phyloP scores from a whole-genome alignment of 148 eudicot species.

The Talinum fruticosum region DNA sequence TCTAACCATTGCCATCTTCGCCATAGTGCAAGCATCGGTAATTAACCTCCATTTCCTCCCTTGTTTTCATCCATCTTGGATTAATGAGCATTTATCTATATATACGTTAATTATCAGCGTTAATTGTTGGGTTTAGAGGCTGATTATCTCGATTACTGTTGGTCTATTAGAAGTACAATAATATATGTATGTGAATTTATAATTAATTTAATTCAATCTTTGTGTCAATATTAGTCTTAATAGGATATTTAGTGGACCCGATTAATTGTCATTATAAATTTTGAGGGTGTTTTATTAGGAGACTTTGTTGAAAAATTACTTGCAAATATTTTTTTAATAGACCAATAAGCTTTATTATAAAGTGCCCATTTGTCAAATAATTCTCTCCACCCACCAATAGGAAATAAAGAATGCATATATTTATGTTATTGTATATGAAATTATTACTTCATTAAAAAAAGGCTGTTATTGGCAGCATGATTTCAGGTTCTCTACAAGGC shows the following conservation, averaged over 20 bases:
- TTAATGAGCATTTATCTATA: no score
- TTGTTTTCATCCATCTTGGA: background rate
- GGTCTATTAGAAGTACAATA: no score
- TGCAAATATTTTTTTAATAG: no score
- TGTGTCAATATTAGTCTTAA: background rate
- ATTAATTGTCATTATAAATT: background rate
- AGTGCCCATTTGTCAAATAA: no score
- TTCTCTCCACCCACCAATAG: background rate
- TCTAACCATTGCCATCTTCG: constrained; percentile 72
- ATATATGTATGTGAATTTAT: background rate
- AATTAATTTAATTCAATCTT: background rate
- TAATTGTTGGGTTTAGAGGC: background rate
- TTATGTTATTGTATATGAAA: no score
- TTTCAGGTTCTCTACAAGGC: no score
- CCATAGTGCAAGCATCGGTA: constrained; percentile 78
- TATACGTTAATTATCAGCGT: no score
- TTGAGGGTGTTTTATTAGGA: background rate
- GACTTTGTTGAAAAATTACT: background rate
- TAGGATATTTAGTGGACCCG: background rate
- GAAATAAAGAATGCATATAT: background rate
- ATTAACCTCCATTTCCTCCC: constrained; percentile 6
- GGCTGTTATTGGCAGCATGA: no score
- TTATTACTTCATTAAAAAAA: no score
- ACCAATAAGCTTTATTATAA: background rate
- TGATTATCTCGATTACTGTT: background rate